These are phyloP conservation scores for Vitis amurensis DNA, from an alignment of 164 flowering plant genomes.

Conservation along the genomic window DNA sequence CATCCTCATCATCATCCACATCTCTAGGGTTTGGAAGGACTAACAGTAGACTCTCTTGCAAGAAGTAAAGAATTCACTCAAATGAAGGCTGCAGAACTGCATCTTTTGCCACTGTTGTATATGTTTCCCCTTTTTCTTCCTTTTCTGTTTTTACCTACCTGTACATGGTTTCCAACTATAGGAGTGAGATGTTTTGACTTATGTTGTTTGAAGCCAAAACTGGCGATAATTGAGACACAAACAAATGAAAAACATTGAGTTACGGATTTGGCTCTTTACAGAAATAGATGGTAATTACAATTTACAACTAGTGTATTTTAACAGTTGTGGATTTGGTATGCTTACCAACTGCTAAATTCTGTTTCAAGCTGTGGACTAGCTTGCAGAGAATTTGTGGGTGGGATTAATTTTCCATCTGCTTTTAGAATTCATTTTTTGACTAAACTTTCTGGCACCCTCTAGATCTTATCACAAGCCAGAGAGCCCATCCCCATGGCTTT, in stretches of 20 bases:
- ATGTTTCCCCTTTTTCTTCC: neutral
- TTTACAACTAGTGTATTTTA: too few relatives aligned
- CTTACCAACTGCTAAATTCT: too few relatives aligned
- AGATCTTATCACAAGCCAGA: neutral
- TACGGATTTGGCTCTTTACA: neutral
- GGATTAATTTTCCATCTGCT: neutral
- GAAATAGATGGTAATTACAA: neutral
- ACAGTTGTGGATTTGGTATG: too few relatives aligned
- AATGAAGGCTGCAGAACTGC: neutral
- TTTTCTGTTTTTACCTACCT: neutral
- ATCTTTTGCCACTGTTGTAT: neutral
- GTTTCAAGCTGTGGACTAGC: too few relatives aligned
- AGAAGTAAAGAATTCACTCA: neutral
- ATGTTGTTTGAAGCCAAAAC: too few relatives aligned
- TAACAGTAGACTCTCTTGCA: constrained; percentile 19
- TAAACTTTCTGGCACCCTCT: neutral
- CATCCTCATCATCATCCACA: constrained; percentile 38
- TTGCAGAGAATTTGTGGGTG: too few relatives aligned
- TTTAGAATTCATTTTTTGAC: too few relatives aligned
- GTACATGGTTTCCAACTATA: too few relatives aligned
- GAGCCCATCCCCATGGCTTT: neutral
- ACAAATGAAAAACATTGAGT: neutral
- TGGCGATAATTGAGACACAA: neutral
- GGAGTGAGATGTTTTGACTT: too few relatives aligned
- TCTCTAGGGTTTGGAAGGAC: constrained; percentile 25